Conservation (phyloP, 1,139 yeast genomes). For the Casaregolazyma lundiana region DNA sequence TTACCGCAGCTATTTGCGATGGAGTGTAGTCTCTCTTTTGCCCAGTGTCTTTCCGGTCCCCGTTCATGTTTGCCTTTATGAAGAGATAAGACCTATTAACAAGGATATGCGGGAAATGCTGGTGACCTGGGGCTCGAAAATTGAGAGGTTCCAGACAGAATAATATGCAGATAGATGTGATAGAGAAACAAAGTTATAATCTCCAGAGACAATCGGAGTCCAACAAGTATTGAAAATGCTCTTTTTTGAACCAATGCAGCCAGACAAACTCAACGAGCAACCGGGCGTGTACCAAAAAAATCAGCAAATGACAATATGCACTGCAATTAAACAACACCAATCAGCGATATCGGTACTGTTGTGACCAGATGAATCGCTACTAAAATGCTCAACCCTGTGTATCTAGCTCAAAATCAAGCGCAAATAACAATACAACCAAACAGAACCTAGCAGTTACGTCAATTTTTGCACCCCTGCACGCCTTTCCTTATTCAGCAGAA, state of each 20-base stretch:
- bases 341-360: too few species aligned
- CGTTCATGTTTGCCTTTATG: slow-evolving; percentile 22
- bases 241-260: too few species aligned
- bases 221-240: neutral
- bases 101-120: slow-evolving; percentile 9
- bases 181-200: neutral
- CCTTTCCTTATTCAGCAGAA: too few species aligned
- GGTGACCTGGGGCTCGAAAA: neutral
- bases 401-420: neutral
- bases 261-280: too few species aligned
- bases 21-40: slow-evolving; percentile 33
- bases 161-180: neutral
- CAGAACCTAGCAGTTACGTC: too few species aligned
- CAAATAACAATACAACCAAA: too few species aligned
- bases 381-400: neutral
- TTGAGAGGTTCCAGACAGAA: neutral
- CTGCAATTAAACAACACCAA: too few species aligned
- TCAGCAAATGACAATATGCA: too few species aligned
- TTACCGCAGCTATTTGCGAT: slow-evolving; percentile 42
- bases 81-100: neutral
- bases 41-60: slow-evolving; percentile 26
- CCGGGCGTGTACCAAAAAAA: too few species aligned
- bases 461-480: too few species aligned
- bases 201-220: neutral
- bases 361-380: too few species aligned